Conservation (phyloP, 2,329 filamentous ascomycete species). For the Ilyonectria sp. region DNA sequence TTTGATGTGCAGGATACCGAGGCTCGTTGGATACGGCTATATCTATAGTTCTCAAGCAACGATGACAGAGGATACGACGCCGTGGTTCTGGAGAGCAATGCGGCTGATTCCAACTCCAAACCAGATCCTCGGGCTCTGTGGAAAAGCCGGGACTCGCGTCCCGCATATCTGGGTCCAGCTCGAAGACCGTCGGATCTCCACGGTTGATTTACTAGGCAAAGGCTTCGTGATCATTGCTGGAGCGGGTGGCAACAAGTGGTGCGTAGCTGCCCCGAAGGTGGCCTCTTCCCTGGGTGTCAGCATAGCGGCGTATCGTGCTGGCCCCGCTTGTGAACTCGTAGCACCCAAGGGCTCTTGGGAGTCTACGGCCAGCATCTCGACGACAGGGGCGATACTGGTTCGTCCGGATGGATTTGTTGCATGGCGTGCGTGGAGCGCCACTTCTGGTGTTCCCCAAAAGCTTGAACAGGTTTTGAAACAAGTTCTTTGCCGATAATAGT, state of each 20-base stretch:
- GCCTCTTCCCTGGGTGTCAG: background rate
- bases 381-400: conserved; percentile 1
- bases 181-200: conserved; percentile 2
- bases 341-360: conserved; percentile 2
- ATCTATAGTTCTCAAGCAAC: conserved; percentile 2
- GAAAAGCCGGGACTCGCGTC: conserved; percentile 6
- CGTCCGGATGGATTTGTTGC: conserved; percentile 15
- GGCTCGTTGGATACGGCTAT: conserved; percentile 13
- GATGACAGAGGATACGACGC: background rate
- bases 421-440: background rate
- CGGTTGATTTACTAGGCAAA: conserved; percentile 6
- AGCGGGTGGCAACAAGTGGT: background rate
- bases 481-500: conserved; percentile 11
- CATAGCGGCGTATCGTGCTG: background rate
- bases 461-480: background rate
- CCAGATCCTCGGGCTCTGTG: background rate
- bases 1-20: background rate
- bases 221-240: conserved; percentile 6
- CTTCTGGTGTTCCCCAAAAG: background rate
- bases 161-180: conserved; percentile 14
- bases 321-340: background rate
- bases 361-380: background rate
- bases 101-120: background rate
- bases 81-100: conserved; percentile 8
- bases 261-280: background rate